phyloP scores from a whole-genome alignment of 306 rosid genomes.

The Luffa acutangula region DNA sequence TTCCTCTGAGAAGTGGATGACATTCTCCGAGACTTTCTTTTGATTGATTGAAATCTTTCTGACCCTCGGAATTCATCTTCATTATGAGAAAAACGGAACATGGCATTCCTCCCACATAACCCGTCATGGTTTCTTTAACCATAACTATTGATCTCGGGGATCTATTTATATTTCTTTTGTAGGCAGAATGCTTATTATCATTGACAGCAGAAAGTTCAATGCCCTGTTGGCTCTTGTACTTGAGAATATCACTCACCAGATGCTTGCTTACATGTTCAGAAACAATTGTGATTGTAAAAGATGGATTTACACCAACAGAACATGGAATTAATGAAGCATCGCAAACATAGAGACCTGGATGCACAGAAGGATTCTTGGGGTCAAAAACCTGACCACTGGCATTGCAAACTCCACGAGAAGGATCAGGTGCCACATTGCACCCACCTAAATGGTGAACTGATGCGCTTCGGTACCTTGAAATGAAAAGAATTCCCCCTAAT shows the following conservation, averaged over 20 bases:
- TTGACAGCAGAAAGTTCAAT: background rate
- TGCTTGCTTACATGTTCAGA: constrained; percentile 22
- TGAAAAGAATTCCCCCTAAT: constrained; percentile 25
- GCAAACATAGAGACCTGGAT: constrained; percentile 20
- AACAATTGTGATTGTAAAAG: constrained; percentile 21
- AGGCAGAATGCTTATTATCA: constrained; percentile 1
- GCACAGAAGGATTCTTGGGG: constrained; percentile 7
- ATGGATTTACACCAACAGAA: constrained; percentile 26
- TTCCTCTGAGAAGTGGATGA: constrained; percentile 18
- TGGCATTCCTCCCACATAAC: constrained; percentile 26
- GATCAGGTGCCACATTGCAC: constrained; percentile 20
- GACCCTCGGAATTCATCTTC: constrained; percentile 18
- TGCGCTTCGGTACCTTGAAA: constrained; percentile 25
- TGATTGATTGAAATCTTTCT: background rate
- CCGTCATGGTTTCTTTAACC: constrained; percentile 20
- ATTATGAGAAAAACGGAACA: constrained; percentile 16
- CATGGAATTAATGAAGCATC: constrained; percentile 32
- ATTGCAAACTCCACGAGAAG: constrained; percentile 24
- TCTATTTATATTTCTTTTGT: background rate
- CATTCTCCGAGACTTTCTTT: constrained; percentile 9
- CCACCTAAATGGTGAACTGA: constrained; percentile 29
- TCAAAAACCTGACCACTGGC: constrained; percentile 25
- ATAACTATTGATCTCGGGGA: constrained; percentile 5
- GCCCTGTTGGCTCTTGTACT: constrained; percentile 4
- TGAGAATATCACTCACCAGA: constrained; percentile 20